phyloP scores from a whole-genome alignment of 2,329 filamentous ascomycete genomes.

The Trichoderma koningiopsis region DNA sequence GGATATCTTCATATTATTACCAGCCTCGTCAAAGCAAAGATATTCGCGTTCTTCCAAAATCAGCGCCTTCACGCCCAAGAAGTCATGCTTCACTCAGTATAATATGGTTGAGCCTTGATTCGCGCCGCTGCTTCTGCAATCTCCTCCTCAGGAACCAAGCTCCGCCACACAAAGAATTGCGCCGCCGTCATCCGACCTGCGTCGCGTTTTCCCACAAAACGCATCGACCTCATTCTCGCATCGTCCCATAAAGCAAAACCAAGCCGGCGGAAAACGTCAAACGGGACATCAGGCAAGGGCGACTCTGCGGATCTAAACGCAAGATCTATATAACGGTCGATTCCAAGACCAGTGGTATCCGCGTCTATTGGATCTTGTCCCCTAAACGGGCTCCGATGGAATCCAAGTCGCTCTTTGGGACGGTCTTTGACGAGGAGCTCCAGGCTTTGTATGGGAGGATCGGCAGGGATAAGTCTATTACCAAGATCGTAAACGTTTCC shows the following conservation, averaged over 20 bases:
- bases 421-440: background rate
- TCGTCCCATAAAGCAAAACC: background rate
- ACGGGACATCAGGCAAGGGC: background rate
- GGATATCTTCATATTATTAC: background rate
- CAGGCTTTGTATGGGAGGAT: background rate
- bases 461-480: background rate
- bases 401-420: background rate
- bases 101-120: background rate
- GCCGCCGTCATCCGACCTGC: background rate
- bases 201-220: background rate
- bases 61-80: constrained; percentile 28
- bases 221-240: background rate
- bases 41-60: constrained; percentile 25
- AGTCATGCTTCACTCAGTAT: background rate
- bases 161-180: background rate
- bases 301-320: background rate
- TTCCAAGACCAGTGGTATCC: background rate
- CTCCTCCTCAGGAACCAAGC: background rate
- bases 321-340: background rate
- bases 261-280: background rate
- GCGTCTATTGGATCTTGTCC: background rate
- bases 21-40: constrained; percentile 22
- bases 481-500: background rate
- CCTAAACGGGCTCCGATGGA: background rate
- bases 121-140: background rate